Base-by-base conservation (phyloP, 371 early-diverging fungal genomes). In the Cokeromyces recurvatus region DNA sequence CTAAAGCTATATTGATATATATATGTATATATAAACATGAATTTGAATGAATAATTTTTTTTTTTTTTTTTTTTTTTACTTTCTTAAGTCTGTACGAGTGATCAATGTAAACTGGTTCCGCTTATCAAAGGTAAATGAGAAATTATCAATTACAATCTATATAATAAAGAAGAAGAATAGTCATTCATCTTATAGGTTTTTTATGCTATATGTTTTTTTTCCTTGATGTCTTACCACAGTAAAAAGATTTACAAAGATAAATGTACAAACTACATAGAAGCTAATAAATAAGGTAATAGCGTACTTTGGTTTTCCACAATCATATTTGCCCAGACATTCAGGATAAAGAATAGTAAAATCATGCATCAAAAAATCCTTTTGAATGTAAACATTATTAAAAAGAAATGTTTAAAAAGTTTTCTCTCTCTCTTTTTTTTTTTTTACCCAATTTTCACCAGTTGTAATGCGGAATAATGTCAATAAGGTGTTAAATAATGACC, bases 391-490 rank as follows among this genome's bases (percentile, higher is more conserved):
- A n/a, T n/a, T n/a, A n/a, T n/a, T n/a, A n/a, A n/a, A n/a, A n/a
- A n/a, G n/a, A n/a, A n/a, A n/a, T n/a, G n/a, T n/a, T n/a, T n/a
- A n/a, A n/a, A n/a, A n/a, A n/a, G n/a, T n/a, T n/a, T n/a, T n/a
- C n/a, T n/a, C n/a, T n/a, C n/a, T n/a, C n/a, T n/a, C n/a, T n/a
- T n/a, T n/a, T n/a, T n/a, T n/a, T n/a, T n/a, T 34, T 16, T 32
- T 9, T 56, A 66, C 78, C 79, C 79, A 78, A 43, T 78, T 72
- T 60, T 78, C 79, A 3, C 79, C 79, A 0, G 79, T 78, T 4
- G 77, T 74, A 38, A 76, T 76, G 22, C 79, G 64, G 35, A 72
- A 71, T 14, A 78, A 49, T 32, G 74, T 72, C 31, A 68, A 43
- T 15, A 78, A 55, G 0, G 74, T 52, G 23, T 59, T 66, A 10